Evolutionary conservation across 2,329 filamentous ascomycete species (phyloP).

Genomic region (Fusarium sp.): DNA sequence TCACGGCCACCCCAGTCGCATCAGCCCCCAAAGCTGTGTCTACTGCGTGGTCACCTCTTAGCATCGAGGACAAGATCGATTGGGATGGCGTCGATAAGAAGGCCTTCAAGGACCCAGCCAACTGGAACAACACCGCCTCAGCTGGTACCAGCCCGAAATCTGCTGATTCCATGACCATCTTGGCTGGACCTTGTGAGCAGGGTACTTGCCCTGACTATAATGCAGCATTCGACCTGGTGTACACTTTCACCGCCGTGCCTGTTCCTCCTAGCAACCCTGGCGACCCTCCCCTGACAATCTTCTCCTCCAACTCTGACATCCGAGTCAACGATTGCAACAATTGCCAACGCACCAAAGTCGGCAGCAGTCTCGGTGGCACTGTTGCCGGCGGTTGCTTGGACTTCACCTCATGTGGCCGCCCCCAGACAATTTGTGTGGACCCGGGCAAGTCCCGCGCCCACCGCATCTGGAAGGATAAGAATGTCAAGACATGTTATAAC

Average conservation of each 20-base stretch:
- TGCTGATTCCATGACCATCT: not conserved
- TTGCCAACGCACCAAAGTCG: not conserved
- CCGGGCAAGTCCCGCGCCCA: not conserved
- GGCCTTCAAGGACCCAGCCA: not conserved
- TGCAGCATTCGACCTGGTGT: not conserved
- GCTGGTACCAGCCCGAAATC: not conserved
- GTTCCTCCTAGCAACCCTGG: not conserved
- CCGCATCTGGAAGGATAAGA: not conserved
- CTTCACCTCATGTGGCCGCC: not conserved
- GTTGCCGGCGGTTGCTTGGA: not conserved
- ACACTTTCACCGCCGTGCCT: not conserved
- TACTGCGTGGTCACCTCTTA: not conserved
- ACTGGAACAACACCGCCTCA: not conserved
- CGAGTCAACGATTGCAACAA: not conserved
- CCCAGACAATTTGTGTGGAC: not conserved
- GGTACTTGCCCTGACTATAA: not conserved
- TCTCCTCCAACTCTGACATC: not conserved
- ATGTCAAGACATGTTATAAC: not conserved
- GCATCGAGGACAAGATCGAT: not conserved
- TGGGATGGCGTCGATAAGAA: not conserved
- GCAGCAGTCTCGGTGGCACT: not conserved
- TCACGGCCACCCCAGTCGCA: not conserved
- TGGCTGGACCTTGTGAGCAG: not conserved
- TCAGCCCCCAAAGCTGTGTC: not conserved
- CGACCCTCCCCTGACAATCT: not conserved